phyloP scores from a whole-genome alignment of 805 yeast genomes.

The Teunomyces aglyptinius region DNA sequence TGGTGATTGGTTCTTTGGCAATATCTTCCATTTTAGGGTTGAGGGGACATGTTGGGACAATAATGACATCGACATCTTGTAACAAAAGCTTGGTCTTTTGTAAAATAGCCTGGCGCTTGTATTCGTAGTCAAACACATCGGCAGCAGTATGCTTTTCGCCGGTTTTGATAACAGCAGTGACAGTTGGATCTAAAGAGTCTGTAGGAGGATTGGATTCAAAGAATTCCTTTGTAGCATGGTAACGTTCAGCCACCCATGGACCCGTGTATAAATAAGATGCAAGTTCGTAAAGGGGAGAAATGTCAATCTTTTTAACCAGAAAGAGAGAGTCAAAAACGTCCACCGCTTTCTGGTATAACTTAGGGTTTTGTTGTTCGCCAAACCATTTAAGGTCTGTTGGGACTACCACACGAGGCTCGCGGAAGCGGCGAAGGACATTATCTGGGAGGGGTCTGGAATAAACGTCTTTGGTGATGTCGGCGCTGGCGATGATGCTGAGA shows the following conservation, averaged over 20 bases:
- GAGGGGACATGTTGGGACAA: constrained; percentile 93
- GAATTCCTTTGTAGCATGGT: constrained; percentile 75
- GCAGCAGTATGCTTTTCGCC: constrained; percentile 81
- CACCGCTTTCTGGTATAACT: constrained; percentile 62
- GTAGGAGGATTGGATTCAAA: constrained; percentile 68
- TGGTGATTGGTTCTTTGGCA: constrained; percentile 69
- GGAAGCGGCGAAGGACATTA: constrained; percentile 58
- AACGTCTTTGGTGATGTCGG: constrained; percentile 68
- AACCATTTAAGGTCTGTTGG: constrained; percentile 76
- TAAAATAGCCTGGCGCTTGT: constrained; percentile 77
- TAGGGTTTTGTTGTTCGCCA: constrained; percentile 77
- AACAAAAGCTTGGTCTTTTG: constrained; percentile 59
- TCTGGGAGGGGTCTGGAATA: constrained; percentile 76
- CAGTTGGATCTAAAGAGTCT: constrained; percentile 80
- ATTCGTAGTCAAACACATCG: constrained; percentile 81
- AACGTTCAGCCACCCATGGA: constrained; percentile 98
- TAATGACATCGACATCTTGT: constrained; percentile 63
- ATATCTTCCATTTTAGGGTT: constrained; percentile 80
- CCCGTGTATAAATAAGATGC: constrained; percentile 94
- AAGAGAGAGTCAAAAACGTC: constrained; percentile 47
- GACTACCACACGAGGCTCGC: constrained; percentile 67
- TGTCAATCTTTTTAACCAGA: constrained; percentile 65
- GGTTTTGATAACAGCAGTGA: constrained; percentile 66
- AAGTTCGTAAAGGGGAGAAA: constrained; percentile 70
- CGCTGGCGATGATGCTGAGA: constrained; percentile 67